phyloP scores from a whole-genome alignment of 192 early-diverging fungal genomes.

The Coemansia sp. region DNA sequence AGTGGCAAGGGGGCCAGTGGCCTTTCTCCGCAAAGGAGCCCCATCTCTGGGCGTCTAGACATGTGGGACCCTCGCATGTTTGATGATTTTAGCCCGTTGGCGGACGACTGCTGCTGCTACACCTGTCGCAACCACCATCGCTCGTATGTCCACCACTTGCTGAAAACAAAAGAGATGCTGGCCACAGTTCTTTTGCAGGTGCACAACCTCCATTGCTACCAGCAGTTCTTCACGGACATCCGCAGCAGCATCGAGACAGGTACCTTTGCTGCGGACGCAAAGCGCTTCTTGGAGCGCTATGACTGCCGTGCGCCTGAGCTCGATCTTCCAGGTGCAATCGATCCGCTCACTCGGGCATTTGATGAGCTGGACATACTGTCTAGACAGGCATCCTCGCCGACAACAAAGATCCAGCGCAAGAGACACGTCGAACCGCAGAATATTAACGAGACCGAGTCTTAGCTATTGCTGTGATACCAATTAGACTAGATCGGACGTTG shows the following conservation, averaged over 20 bases:
- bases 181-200: conserved; percentile 70
- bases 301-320: neutral
- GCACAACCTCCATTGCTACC: conserved; percentile 52
- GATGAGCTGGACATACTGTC: conserved; percentile 37
- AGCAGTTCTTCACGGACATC: conserved; percentile 45
- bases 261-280: conserved; percentile 28
- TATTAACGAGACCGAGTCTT: neutral
- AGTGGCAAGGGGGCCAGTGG: neutral
- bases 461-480: neutral
- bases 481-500: too few relatives aligned
- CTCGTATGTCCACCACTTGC: conserved; percentile 73
- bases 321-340: neutral
- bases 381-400: conserved; percentile 37
- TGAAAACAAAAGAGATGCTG: conserved; percentile 75
- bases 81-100: conserved; percentile 62
- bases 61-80: conserved; percentile 60
- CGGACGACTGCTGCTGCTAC: conserved; percentile 63
- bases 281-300: conserved; percentile 31
- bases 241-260: conserved; percentile 37
- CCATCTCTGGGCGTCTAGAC: conserved; percentile 37
- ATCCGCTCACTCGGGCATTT: conserved; percentile 13
- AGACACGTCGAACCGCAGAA: conserved; percentile 26
- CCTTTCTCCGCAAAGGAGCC: neutral
- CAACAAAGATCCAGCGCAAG: conserved; percentile 49
- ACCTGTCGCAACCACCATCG: conserved; percentile 67